Base-by-base conservation (phyloP, 164 flowering plant species). In the Dillenia suffruticosa region DNA sequence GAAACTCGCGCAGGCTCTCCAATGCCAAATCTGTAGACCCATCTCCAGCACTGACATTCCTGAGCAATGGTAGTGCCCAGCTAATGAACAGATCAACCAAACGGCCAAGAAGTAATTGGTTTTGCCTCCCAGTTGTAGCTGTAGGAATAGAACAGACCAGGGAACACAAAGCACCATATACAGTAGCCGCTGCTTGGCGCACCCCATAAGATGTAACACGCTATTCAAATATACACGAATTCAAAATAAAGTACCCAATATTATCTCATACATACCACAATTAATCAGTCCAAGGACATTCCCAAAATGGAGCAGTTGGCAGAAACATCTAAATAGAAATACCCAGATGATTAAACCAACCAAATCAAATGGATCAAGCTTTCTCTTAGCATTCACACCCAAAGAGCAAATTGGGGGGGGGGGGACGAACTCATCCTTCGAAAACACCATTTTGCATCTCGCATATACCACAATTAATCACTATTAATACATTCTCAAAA, bases 21-120 rank as follows among this genome's bases (percentile, higher is more conserved):
- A 90, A 46, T 54, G 97, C 89, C 74, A 90, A 70, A 63, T 89
- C 95, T 8, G 75, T 68, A 12, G 81, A 59, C 56, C 81, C 88
- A 74, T 86, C 81, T 58, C 79, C 84, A 52, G 67, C 77, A 54
- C 56, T 53, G 47, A 68, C 76, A 74, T 79, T 78, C 59, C 77
- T 80, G 44, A 90, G 80, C 70, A 82, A 70, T 0, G 96, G 96
- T 78, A 90, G 73, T 40, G 91, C 92, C 97, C 95, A 94, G 58
- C 73, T 66, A 56, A 94, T 78, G 63, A 94, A 94, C 44, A 84
- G 77, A 49, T 90, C 98, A 48, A 84, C 88, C 70, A 87, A 59
- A 67, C 73, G 79, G 13, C 81, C 78, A 47, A 81, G 82, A 59
- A 92, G 44, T 55, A 70, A 82, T 72, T 81, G 84, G 63, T 80